Conservation (phyloP, 2,329 filamentous ascomycete species). For the Alternaria postmessia region DNA sequence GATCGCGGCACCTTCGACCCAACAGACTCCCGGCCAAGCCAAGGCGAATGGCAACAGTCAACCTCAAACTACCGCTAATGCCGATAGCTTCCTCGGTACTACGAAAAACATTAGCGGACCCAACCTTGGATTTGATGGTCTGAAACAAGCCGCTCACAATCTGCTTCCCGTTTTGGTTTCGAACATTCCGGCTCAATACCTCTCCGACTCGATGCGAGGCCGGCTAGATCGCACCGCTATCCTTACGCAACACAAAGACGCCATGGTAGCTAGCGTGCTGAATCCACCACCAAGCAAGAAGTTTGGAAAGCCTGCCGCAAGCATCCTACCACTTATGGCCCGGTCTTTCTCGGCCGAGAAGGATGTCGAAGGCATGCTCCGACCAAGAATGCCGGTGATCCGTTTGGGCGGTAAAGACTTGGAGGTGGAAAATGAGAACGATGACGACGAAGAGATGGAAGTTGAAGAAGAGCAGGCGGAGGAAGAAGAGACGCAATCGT, state of each 20-base stretch:
- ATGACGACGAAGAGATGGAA: conserved; percentile 28
- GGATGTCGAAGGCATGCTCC: conserved; percentile 75
- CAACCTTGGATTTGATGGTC: conserved; percentile 51
- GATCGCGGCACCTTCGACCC: conserved; percentile 44
- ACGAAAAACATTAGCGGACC: conserved; percentile 42
- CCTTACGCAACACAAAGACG: conserved; percentile 70
- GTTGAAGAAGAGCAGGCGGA: conserved; percentile 51
- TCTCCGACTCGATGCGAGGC: conserved; percentile 75
- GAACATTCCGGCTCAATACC: conserved; percentile 69
- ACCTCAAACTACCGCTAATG: conserved; percentile 63
- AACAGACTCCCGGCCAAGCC: conserved; percentile 48
- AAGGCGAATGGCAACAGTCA: conserved; percentile 51
- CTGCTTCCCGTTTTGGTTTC: conserved; percentile 72
- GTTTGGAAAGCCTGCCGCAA: conserved; percentile 69
- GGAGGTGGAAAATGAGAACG: conserved; percentile 36
- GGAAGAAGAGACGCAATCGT: conserved; percentile 50
- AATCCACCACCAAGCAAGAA: conserved; percentile 73
- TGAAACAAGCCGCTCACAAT: conserved; percentile 64
- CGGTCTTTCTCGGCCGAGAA: conserved; percentile 69
- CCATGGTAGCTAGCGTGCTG: conserved; percentile 82
- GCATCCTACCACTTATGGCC: conserved; percentile 81
- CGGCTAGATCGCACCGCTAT: conserved; percentile 85
- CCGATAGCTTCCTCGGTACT: conserved; percentile 72
- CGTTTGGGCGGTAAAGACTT: conserved; percentile 32
- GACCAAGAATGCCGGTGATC: conserved; percentile 58